Conservation (phyloP, 2,329 filamentous ascomycete genomes). For the Tolypocladium ovalisporum region DNA sequence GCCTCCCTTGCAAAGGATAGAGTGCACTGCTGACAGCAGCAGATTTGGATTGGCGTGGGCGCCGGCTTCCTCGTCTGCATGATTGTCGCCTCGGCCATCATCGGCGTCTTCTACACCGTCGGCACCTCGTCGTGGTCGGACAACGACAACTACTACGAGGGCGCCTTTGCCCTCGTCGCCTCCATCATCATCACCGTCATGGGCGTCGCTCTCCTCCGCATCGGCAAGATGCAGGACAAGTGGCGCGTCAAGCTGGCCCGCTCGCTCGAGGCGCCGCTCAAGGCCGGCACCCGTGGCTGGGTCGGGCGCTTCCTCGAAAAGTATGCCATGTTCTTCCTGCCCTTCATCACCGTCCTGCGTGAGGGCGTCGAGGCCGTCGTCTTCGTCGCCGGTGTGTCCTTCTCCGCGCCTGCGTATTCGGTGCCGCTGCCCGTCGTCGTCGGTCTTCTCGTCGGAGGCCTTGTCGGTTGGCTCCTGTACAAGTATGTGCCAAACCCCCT, state of each 20-base stretch:
- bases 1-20: not conserved
- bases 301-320: slow-evolving; percentile 60
- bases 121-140: slow-evolving; percentile 55
- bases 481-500: slow-evolving; percentile 44
- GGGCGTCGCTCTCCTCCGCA: slow-evolving; percentile 67
- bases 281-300: slow-evolving; percentile 30
- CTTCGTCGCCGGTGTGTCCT: slow-evolving; percentile 75
- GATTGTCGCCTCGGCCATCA: slow-evolving; percentile 53
- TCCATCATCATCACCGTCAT: slow-evolving; percentile 72
- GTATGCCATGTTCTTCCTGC: slow-evolving; percentile 77
- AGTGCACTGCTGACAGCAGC: slow-evolving; percentile 7
- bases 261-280: slow-evolving; percentile 45
- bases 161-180: slow-evolving; percentile 64
- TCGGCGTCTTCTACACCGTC: slow-evolving; percentile 60
- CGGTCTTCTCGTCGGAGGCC: slow-evolving; percentile 55
- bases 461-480: slow-evolving; percentile 68
- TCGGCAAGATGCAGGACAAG: slow-evolving; percentile 76
- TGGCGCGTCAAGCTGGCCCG: slow-evolving; percentile 75
- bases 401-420: slow-evolving; percentile 61
- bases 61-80: slow-evolving; percentile 55
- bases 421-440: slow-evolving; percentile 69
- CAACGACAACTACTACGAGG: slow-evolving; percentile 72
- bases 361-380: slow-evolving; percentile 81
- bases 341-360: slow-evolving; percentile 77
- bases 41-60: slow-evolving; percentile 53